These are phyloP conservation scores for Dalbergia cultrata DNA, from an alignment of 306 rosid species.

Conservation along the genomic window DNA sequence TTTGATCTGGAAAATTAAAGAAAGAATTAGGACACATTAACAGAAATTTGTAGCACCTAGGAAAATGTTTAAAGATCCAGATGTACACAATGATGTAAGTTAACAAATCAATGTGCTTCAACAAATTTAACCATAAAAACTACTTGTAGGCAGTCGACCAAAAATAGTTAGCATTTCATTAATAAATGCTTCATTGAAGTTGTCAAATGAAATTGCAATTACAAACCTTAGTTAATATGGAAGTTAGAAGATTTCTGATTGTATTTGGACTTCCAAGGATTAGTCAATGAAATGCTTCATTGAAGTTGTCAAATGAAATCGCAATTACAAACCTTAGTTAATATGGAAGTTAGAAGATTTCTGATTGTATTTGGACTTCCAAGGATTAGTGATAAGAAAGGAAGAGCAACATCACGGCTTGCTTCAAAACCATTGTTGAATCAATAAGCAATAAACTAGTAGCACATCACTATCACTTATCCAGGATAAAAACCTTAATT, in stretches of 20 bases:
- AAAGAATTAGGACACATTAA: slow-evolving; percentile 31
- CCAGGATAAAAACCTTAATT: no score
- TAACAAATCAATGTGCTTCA: neutral
- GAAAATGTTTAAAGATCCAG: slow-evolving; percentile 21
- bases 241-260: slow-evolving; percentile 14
- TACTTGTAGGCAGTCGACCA: neutral
- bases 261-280: neutral
- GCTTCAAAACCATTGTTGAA: slow-evolving; percentile 5
- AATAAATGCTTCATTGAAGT: slow-evolving; percentile 35
- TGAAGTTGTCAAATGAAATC: slow-evolving; percentile 32
- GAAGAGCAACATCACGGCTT: neutral
- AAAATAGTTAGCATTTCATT: slow-evolving; percentile 10
- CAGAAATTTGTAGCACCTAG: slow-evolving; percentile 13
- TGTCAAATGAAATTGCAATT: slow-evolving; percentile 11
- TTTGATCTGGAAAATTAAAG: slow-evolving; percentile 68
- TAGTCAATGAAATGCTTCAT: no score
- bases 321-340: neutral
- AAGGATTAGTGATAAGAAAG: neutral
- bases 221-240: neutral
- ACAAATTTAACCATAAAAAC: neutral
- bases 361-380: neutral
- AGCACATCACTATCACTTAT: slow-evolving; percentile 16
- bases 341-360: slow-evolving; percentile 10
- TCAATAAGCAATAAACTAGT: neutral
- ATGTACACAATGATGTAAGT: slow-evolving; percentile 7